Percentiles rank a stretch among this genome's conserved stretches.
Evolutionary conservation across 768 basidiomycete species (phyloP).

Genomic region (Mycena olivaceomarginata): DNA sequence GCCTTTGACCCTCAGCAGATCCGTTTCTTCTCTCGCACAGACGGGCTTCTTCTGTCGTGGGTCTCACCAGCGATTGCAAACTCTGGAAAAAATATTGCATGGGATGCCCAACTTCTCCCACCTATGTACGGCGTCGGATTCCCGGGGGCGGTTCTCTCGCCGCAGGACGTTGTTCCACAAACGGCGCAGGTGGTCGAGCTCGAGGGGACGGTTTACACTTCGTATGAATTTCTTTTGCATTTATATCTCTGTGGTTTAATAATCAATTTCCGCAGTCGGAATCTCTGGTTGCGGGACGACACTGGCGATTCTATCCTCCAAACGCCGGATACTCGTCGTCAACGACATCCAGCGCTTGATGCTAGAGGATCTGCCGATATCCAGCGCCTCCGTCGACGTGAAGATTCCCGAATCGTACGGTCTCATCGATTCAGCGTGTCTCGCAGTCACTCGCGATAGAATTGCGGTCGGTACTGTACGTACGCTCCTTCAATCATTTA

Average conservation of each 20-base stretch:
- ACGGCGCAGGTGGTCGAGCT: not conserved
- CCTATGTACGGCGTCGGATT: not conserved
- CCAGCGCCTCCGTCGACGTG: not conserved
- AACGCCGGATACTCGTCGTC: conserved; percentile 3
- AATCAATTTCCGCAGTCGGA: not conserved
- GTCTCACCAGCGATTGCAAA: not conserved
- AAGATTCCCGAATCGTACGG: not conserved
- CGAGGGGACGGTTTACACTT: not conserved
- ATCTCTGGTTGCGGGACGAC: conserved; percentile 5
- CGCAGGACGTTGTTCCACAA: not conserved
- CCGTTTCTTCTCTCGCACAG: conserved; percentile 3
- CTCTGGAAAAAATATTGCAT: not conserved
- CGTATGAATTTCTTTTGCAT: not conserved
- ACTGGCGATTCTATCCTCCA: not conserved
- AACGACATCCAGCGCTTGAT: not conserved
- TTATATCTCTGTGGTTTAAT: not conserved
- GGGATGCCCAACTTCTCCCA: not conserved
- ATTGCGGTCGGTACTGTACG: conserved; percentile 3
- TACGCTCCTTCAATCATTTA: not conserved
- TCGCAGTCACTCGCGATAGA: conserved; percentile 7
- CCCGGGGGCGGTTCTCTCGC: not conserved
- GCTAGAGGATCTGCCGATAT: not conserved
- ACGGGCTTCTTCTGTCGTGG: not conserved
- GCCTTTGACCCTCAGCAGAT: not conserved
- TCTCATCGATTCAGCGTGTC: not conserved